Conservation (phyloP, 2,329 filamentous ascomycete species). For the Nemania sp. region DNA sequence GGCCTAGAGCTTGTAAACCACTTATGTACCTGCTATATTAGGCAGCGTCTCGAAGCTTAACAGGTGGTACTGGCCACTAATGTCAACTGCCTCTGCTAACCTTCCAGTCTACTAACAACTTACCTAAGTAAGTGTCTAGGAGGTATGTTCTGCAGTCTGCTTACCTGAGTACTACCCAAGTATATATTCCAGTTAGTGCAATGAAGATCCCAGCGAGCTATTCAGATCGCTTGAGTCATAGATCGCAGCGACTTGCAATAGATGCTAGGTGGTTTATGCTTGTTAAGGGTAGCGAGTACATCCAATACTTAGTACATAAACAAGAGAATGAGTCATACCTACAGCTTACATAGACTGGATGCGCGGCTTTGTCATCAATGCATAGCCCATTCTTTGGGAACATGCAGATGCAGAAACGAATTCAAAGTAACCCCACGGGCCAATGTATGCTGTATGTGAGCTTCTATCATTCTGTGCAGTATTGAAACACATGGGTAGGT, state of each 20-base stretch:
- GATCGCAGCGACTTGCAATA: background rate
- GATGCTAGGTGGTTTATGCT: background rate
- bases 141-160: too few relatives aligned
- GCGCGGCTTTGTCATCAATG: background rate
- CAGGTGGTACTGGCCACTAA: background rate
- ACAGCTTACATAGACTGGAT: background rate
- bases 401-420: background rate
- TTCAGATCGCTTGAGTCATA: constrained; percentile 6
- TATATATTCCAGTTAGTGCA: too few relatives aligned
- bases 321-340: background rate
- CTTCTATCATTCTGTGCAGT: background rate
- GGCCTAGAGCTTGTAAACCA: background rate
- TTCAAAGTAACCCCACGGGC: background rate
- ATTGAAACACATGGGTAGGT: background rate
- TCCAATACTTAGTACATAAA: background rate
- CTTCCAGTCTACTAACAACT: too few relatives aligned
- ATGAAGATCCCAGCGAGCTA: too few relatives aligned
- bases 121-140: too few relatives aligned
- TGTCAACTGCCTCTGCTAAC: background rate
- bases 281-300: background rate
- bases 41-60: too few relatives aligned
- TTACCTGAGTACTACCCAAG: too few relatives aligned
- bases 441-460: too few relatives aligned
- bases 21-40: background rate
- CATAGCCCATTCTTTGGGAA: background rate